Evolutionary conservation across 345 rosid species (phyloP), one percentile per base, ranked within the genome.

Genomic region (Physaria fendleri): DNA sequence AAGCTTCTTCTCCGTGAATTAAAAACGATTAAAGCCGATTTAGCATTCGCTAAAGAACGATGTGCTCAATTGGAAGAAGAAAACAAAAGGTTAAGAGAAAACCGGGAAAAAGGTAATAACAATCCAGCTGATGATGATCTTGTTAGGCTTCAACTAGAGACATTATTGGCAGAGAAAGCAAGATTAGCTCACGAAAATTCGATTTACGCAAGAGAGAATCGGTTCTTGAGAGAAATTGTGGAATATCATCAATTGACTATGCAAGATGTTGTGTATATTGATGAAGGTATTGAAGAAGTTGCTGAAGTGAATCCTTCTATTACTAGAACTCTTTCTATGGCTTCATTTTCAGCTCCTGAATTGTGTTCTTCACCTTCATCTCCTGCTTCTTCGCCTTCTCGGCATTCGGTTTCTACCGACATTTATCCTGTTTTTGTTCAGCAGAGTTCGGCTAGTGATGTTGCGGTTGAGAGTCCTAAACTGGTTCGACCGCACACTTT

Each of bases 251-350:
- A 94, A 22, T 76, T 94, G n/a, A 90, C 93, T 8, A 90, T 85
- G 99, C 99, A 94, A 74, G 97, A 90, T 69, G 82, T 94, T 24
- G 97, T 94, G 15, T 90, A 87, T 53, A n/a, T n/a, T n/a, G n/a
- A n/a, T n/a, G n/a, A n/a, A n/a, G n/a, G n/a, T n/a, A n/a, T n/a
- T n/a, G n/a, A n/a, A n/a, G n/a, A n/a, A n/a, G n/a, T n/a, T n/a
- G n/a, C n/a, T n/a, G n/a, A n/a, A n/a, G n/a, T n/a, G n/a, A n/a
- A n/a, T n/a, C n/a, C n/a, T n/a, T n/a, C n/a, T n/a, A n/a, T n/a
- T n/a, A n/a, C n/a, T n/a, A n/a, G n/a, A n/a, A n/a, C n/a, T n/a
- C n/a, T n/a, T n/a, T n/a, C n/a, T n/a, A n/a, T n/a, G n/a, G n/a
- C n/a, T n/a, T n/a, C n/a, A n/a, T n/a, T n/a, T n/a, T n/a, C n/a